These are phyloP conservation scores for Solioccasus polychromus DNA, from an alignment of 768 basidiomycete genomes.

Conservation along the genomic window DNA sequence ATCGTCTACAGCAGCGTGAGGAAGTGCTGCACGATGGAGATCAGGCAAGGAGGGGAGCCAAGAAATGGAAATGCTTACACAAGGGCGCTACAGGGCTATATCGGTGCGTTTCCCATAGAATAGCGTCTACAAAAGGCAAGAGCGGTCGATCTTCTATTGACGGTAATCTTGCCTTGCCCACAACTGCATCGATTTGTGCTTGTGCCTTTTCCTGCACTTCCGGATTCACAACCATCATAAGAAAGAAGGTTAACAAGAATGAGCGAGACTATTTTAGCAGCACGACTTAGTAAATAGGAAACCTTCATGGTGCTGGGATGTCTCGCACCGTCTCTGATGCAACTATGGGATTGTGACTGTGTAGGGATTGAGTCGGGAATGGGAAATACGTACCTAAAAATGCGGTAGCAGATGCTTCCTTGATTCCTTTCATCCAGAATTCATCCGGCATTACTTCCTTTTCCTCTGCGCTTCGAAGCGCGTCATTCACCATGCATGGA, in stretches of 20 bases:
- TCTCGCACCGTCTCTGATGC: conserved; percentile 3
- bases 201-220: conserved; percentile 9
- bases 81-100: conserved; percentile 4
- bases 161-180: conserved; percentile 14
- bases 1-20: conserved; percentile 6
- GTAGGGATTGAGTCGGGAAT: no score
- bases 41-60: no score
- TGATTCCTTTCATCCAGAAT: background rate
- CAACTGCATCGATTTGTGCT: conserved; percentile 11
- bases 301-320: background rate
- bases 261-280: background rate
- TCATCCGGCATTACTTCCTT: background rate
- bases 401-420: background rate
- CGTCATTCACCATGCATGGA: conserved; percentile 1
- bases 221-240: conserved; percentile 4
- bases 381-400: background rate
- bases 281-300: background rate
- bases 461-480: background rate
- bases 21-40: no score
- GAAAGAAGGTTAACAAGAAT: conserved; percentile 2
- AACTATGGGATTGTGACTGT: background rate
- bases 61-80: no score
- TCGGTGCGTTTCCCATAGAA: conserved; percentile 29
- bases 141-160: conserved; percentile 9
- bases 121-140: conserved; percentile 36